Base-by-base conservation (phyloP, 164 flowering plant genomes). In the Houttuynia cordata region DNA sequence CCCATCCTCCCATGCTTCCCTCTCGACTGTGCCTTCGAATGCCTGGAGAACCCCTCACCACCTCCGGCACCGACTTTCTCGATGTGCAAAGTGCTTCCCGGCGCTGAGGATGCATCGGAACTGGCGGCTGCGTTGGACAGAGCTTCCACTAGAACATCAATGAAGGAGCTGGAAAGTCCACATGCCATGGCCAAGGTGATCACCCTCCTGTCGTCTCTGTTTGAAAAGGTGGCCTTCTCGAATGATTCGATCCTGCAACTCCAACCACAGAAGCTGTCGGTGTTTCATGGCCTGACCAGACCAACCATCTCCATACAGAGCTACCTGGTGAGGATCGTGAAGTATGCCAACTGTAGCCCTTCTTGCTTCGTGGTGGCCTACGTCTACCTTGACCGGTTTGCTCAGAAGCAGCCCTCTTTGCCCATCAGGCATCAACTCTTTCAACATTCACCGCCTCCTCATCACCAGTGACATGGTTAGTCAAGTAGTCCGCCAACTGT, bases 351-450 rank as follows among this genome's bases (percentile, higher is more conserved):
- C 45, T 86, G 93, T 72, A 81, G 89, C 70, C 71, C 84, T 4
- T 84, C 85, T 45, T 84, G 93, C 64, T 81, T 73, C 58, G 71
- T 82, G 25, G 71, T 79, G 3, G 91, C 87, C 1, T 80, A 81
- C 51, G 70, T 83, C 24, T 87, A 89, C 61, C 76, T 85, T 1
- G 82, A 81, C 45, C 71, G 85, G 59, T 85, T 78, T 23, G 59
- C 64, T 18, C 73, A 69, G 56, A 49, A 62, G n/a, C 81, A 80
- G 40, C 84, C 79, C 7, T 53, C 61, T 47, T 56, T 75, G 64
- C 78, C 77, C 18, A 65, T 80, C n/a, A n/a, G n/a, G n/a, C n/a
- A n/a, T n/a, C 60, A 80, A 74, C 60, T 78, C 84, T 13, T 73
- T 74, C 76, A 78, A 78, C 64, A 74, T 80, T 23, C 84, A 80